These are phyloP conservation scores for Hypoxylon fuscum DNA, from an alignment of 495 filamentous ascomycete species.

Conservation along the genomic window DNA sequence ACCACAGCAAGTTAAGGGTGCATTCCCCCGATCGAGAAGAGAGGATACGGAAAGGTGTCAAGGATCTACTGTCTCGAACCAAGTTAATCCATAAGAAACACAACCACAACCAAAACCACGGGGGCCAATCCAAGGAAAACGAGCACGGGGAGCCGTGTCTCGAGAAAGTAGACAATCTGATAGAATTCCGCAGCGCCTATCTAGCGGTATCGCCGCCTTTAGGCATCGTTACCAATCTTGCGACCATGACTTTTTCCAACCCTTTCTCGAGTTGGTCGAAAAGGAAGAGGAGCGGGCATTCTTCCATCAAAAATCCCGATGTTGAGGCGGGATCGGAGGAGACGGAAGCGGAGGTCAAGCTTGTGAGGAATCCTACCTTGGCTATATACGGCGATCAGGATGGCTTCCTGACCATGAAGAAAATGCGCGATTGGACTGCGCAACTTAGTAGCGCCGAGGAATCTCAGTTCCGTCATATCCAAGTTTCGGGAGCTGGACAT, in stretches of 20 bases:
- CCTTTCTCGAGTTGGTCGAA: slow-evolving; percentile 31
- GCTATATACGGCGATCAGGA: slow-evolving; percentile 84
- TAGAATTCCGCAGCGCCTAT: slow-evolving; percentile 63
- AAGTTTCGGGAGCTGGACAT: slow-evolving; percentile 78
- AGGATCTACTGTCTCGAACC: slow-evolving; percentile 49
- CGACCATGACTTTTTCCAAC: slow-evolving; percentile 60
- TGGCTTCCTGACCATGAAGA: slow-evolving; percentile 74
- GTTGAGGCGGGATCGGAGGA: slow-evolving; percentile 41
- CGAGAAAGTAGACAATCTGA: slow-evolving; percentile 34
- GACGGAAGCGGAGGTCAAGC: slow-evolving; percentile 59
- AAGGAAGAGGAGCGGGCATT: slow-evolving; percentile 12
- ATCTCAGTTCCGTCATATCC: slow-evolving; percentile 59
- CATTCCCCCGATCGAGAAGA: slow-evolving; percentile 43
- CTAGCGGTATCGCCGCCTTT: slow-evolving; percentile 84
- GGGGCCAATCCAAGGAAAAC: slow-evolving; percentile 14
- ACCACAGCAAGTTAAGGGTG: slow-evolving; percentile 35
- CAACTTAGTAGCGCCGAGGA: slow-evolving; percentile 56
- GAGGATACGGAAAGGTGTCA: slow-evolving; percentile 50
- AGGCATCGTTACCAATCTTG: slow-evolving; percentile 66
- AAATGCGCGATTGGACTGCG: slow-evolving; percentile 74
- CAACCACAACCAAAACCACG: neutral
- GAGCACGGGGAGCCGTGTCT: slow-evolving; percentile 32
- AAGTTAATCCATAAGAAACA: slow-evolving; percentile 40
- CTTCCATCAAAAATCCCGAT: neutral
- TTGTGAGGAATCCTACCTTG: slow-evolving; percentile 67